Percentiles rank a stretch among this genome's conserved stretches.
phyloP scores from a whole-genome alignment of 1,284 basidiomycete genomes.

The Papiliotrema nemorosa region DNA sequence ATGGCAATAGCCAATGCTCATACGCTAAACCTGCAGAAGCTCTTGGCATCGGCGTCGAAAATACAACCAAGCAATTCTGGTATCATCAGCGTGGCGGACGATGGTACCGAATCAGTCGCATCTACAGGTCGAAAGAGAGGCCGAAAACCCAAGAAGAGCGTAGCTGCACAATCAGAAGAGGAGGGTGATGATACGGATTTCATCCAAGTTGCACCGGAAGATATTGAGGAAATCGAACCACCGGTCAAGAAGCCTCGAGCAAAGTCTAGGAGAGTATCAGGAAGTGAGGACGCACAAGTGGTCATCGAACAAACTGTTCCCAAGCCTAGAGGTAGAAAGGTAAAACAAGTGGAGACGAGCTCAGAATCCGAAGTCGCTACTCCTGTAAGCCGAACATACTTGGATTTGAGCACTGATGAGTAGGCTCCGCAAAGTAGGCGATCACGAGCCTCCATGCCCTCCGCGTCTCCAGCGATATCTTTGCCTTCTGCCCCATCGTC shows the following conservation, averaged over 20 bases:
- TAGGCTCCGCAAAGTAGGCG: background rate
- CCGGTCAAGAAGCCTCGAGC: background rate
- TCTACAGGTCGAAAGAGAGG: conserved; percentile 9
- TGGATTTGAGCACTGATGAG: background rate
- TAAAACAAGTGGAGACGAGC: background rate
- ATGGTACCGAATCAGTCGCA: conserved; percentile 15
- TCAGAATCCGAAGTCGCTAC: background rate
- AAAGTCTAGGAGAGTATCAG: background rate
- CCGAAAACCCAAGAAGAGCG: conserved; percentile 19
- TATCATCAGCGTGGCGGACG: conserved; percentile 37
- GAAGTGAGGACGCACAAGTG: no score
- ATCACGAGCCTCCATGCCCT: background rate
- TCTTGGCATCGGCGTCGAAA: conserved; percentile 7
- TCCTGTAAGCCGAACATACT: background rate
- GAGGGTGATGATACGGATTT: background rate
- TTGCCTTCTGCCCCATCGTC: conserved; percentile 10
- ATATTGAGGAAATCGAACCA: background rate
- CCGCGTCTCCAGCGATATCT: background rate
- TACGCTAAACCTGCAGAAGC: conserved; percentile 23
- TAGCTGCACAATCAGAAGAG: conserved; percentile 1
- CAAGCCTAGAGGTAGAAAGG: background rate
- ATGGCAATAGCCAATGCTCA: background rate
- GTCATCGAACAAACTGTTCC: conserved; percentile 1
- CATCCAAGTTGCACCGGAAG: background rate
- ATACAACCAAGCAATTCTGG: conserved; percentile 42